phyloP scores from a whole-genome alignment of 2,329 filamentous ascomycete genomes.

The Fusarium cicatricum region DNA sequence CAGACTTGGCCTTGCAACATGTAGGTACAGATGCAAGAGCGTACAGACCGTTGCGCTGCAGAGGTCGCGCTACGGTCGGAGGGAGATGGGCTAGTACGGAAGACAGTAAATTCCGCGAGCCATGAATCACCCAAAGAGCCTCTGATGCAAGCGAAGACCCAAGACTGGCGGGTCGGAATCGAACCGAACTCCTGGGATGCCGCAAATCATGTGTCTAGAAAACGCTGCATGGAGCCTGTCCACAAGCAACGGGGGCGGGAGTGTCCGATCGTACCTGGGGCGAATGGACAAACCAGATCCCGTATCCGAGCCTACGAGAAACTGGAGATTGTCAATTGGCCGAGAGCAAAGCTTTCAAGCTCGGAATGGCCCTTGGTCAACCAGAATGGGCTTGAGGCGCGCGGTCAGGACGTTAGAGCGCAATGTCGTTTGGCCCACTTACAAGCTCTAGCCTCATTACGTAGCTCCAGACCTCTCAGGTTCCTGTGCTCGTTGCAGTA shows the following conservation, averaged over 20 bases:
- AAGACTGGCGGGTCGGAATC: constrained; percentile 27
- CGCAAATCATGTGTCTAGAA: constrained; percentile 47
- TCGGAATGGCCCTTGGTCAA: constrained; percentile 9
- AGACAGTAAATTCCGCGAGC: constrained; percentile 23
- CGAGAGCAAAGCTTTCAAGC: constrained; percentile 6
- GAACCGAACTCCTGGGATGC: constrained; percentile 39
- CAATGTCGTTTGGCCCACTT: constrained; percentile 4
- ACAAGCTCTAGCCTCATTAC: constrained; percentile 19
- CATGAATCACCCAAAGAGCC: constrained; percentile 29
- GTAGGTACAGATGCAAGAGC: constrained; percentile 12
- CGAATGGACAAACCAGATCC: constrained; percentile 38
- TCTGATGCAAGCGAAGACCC: constrained; percentile 10
- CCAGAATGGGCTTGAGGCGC: constrained; percentile 14
- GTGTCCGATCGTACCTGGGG: constrained; percentile 38
- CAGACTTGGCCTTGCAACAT: constrained; percentile 9
- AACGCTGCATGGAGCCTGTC: constrained; percentile 39
- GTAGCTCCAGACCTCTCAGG: no score
- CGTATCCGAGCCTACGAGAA: constrained; percentile 19
- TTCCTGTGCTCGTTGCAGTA: constrained; percentile 20
- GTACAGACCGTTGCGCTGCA: constrained; percentile 13
- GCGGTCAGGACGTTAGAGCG: constrained; percentile 6
- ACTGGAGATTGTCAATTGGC: constrained; percentile 27
- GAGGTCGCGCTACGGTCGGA: no score
- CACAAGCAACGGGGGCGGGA: constrained; percentile 32
- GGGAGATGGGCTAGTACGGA: constrained; percentile 27